These are phyloP conservation scores for Carex arenaria DNA, from an alignment of 202 grass and related monocot genomes.

Conservation along the genomic window DNA sequence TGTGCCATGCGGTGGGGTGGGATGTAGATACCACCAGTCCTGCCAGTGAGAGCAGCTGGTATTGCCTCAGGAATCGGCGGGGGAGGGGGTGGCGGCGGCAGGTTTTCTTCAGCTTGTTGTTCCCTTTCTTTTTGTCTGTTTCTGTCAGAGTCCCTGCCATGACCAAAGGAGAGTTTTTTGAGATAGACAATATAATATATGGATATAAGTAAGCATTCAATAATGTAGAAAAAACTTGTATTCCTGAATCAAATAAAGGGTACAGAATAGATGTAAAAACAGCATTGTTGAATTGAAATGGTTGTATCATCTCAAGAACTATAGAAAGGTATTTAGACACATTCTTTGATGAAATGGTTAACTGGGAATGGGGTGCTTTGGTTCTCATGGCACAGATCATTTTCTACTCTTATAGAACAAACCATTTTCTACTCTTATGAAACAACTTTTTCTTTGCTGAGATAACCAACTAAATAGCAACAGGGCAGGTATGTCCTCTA, in stretches of 20 bases:
- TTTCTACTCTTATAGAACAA: neutral
- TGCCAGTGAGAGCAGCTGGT: slow-evolving; percentile 46
- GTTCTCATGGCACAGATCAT: neutral
- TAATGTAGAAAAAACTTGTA: neutral
- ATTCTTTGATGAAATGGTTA: neutral
- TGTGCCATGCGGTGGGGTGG: slow-evolving; percentile 81
- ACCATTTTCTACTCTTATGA: neutral
- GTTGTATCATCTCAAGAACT: neutral
- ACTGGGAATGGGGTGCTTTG: neutral
- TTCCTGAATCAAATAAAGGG: neutral
- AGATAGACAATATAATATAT: neutral
- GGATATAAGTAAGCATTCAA: neutral
- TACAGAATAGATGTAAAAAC: neutral
- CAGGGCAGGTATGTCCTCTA: neutral
- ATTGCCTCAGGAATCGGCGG: slow-evolving; percentile 18
- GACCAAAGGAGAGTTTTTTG: neutral
- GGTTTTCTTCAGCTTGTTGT: neutral
- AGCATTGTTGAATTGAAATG: too few species aligned
- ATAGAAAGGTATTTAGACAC: neutral
- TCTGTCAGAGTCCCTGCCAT: slow-evolving; percentile 5
- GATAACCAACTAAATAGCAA: neutral
- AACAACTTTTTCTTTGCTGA: neutral
- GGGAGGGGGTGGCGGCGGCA: slow-evolving; percentile 37
- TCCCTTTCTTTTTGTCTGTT: slow-evolving; percentile 18
- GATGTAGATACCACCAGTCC: slow-evolving; percentile 88